Evolutionary conservation across 2,329 filamentous ascomycete genomes (phyloP), one percentile per base, ranked within the genome.

Genomic region (Fusarium sp.): DNA sequence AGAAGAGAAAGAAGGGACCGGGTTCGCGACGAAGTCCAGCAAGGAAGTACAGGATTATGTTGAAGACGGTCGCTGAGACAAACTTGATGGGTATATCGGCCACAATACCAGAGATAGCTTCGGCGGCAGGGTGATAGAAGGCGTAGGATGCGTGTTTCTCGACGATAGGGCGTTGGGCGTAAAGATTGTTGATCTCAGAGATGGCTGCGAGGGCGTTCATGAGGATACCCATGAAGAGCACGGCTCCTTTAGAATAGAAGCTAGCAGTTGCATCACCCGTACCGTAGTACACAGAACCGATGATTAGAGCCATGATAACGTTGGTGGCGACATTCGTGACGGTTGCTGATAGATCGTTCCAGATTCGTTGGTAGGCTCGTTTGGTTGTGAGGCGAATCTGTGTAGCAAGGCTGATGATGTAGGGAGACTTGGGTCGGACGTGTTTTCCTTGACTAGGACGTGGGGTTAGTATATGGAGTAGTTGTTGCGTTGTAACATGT

Each of bases 1-100:
- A 86, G 82, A 91, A 96, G 68, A 93, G 84, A 81, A 96, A 96
- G 83, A 95, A 96, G 2, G 88, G 82, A 1, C 86, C 88, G 0
- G 92, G 83, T 53, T 88, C 86, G 29, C 91, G 85, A 2, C 83
- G 78, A 4, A 89, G 79, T 2, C 82, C 83, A 2, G 84, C 77
- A 73, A 90, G 75, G 72, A 90, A 90, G 77, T 90, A 90, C 5
- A 90, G 76, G 16, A 87, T 81, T 6, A 89, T 61, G 70, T 90
- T 88, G 80, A 89, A 90, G 7, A 80, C 72, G 2, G 81, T 76
- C 0, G 84, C 82, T 1, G 82, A 83, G 6, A 81, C 60, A 58
- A 90, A 86, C 71, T 90, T 90, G 73, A 89, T 81, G 0, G 89
- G 88, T 6, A 90, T 82, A 49, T 89, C 88, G 3, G 83, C 77